Conservation (phyloP, 2,329 filamentous ascomycete genomes). For the Pezicula rhizophila region DNA sequence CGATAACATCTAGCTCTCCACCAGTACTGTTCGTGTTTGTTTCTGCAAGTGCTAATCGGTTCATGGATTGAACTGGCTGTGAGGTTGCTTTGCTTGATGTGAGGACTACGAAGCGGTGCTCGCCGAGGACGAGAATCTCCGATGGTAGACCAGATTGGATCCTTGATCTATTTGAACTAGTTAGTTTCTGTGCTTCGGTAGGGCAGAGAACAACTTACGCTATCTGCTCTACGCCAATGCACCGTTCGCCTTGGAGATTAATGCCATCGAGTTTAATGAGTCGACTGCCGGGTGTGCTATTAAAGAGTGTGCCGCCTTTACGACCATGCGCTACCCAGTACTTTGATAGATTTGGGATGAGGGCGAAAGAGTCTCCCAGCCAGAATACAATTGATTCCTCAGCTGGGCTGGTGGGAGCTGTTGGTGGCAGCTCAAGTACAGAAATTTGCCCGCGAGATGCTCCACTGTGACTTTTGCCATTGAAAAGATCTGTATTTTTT, state of each 20-base stretch:
- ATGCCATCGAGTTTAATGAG: slow-evolving; percentile 23
- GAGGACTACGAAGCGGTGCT: slow-evolving; percentile 25
- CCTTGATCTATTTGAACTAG: slow-evolving; percentile 1
- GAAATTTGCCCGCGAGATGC: slow-evolving; percentile 23
- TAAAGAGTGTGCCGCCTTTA: slow-evolving; percentile 21
- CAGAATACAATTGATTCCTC: slow-evolving; percentile 29
- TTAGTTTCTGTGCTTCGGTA: too few relatives aligned
- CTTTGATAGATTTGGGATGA: slow-evolving; percentile 26
- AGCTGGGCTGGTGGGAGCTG: slow-evolving; percentile 16
- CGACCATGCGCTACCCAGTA: slow-evolving; percentile 24
- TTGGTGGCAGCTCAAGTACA: slow-evolving; percentile 19
- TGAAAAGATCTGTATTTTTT: slow-evolving; percentile 24
- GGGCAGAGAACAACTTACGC: not conserved
- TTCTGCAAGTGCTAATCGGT: slow-evolving; percentile 15
- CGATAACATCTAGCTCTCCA: slow-evolving; percentile 51
- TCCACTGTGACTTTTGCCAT: slow-evolving; percentile 9
- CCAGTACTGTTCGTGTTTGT: slow-evolving; percentile 11
- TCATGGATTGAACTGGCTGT: slow-evolving; percentile 2
- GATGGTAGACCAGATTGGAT: slow-evolving; percentile 10
- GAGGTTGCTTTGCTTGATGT: slow-evolving; percentile 10
- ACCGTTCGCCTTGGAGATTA: slow-evolving; percentile 27
- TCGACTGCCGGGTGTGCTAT: slow-evolving; percentile 13
- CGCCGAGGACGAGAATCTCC: slow-evolving; percentile 25
- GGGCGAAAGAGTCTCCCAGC: slow-evolving; percentile 24
- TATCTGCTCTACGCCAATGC: slow-evolving; percentile 24